These are phyloP conservation scores for Xylariaceae sp. DNA, from an alignment of 2,329 filamentous ascomycete genomes.

Conservation along the genomic window DNA sequence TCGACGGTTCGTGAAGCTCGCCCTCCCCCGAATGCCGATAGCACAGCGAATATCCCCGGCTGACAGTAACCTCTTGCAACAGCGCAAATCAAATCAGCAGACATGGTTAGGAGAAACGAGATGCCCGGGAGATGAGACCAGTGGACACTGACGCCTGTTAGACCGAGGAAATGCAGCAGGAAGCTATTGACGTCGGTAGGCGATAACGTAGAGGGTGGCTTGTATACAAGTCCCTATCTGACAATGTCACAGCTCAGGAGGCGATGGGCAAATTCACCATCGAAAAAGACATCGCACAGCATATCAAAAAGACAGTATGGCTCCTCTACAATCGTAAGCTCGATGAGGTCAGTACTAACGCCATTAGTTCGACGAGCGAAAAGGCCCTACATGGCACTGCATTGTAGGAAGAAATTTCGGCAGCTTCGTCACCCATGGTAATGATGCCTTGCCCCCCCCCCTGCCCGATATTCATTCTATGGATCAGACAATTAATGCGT, in stretches of 20 bases:
- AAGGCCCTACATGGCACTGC: conserved; percentile 98
- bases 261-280: conserved; percentile 61
- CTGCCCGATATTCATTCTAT: not conserved
- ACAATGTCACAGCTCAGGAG: conserved; percentile 49
- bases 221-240: conserved; percentile 14
- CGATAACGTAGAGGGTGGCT: conserved; percentile 21
- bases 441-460: conserved; percentile 25
- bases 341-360: not conserved
- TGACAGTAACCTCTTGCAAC: conserved; percentile 24
- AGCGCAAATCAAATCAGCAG: conserved; percentile 97
- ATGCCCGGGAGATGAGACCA: conserved; percentile 7
- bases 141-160: conserved; percentile 38
- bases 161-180: conserved; percentile 96
- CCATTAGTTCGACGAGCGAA: conserved; percentile 84
- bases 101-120: conserved; percentile 68
- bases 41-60: conserved; percentile 2
- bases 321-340: not conserved
- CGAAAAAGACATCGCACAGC: conserved; percentile 49
- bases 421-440: conserved; percentile 97
- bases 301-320: conserved; percentile 36
- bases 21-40: not conserved
- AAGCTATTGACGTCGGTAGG: conserved; percentile 93
- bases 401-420: conserved; percentile 98
- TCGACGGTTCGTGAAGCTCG: conserved; percentile 31
- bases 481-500: conserved; percentile 16